Conservation (phyloP, 345 rosid species). For the Ceriops tagal region DNA sequence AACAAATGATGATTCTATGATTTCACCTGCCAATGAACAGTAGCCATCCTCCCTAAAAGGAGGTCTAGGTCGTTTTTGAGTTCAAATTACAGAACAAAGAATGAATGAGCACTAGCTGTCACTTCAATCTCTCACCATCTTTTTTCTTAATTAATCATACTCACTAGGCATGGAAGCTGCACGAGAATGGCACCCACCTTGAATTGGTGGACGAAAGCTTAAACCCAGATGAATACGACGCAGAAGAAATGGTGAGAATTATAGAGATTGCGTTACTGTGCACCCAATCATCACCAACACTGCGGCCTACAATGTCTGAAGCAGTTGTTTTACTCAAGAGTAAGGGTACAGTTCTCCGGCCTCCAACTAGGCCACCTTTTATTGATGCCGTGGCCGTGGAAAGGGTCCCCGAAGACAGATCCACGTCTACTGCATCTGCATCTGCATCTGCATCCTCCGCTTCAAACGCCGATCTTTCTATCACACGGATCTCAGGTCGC, state of each 20-base stretch:
- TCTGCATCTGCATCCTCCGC: slow-evolving; percentile 13
- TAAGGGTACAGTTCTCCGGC: slow-evolving; percentile 6
- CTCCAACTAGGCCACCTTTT: slow-evolving; percentile 21
- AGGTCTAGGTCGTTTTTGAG: too few species aligned
- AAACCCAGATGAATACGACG: slow-evolving; percentile 28
- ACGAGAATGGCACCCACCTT: slow-evolving; percentile 25
- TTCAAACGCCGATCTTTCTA: slow-evolving; percentile 24
- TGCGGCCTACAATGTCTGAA: slow-evolving; percentile 40
- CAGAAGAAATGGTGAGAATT: slow-evolving; percentile 25
- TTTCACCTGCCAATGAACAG: background rate
- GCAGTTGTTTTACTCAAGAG: slow-evolving; percentile 30
- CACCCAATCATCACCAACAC: slow-evolving; percentile 28
- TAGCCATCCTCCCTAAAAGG: too few species aligned
- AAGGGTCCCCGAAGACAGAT: slow-evolving; percentile 4
- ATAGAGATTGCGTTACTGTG: slow-evolving; percentile 40
- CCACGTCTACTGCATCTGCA: slow-evolving; percentile 12
- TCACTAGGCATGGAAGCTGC: slow-evolving; percentile 38
- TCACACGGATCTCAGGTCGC: slow-evolving; percentile 17
- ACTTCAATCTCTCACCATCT: background rate
- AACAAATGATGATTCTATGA: background rate
- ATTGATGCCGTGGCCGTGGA: slow-evolving; percentile 9
- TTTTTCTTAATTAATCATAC: background rate
- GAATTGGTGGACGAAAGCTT: slow-evolving; percentile 32
- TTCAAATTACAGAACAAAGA: too few species aligned
- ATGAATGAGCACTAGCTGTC: background rate